phyloP scores from a whole-genome alignment of 305 asterid genomes.

The Plantago coronopus region DNA sequence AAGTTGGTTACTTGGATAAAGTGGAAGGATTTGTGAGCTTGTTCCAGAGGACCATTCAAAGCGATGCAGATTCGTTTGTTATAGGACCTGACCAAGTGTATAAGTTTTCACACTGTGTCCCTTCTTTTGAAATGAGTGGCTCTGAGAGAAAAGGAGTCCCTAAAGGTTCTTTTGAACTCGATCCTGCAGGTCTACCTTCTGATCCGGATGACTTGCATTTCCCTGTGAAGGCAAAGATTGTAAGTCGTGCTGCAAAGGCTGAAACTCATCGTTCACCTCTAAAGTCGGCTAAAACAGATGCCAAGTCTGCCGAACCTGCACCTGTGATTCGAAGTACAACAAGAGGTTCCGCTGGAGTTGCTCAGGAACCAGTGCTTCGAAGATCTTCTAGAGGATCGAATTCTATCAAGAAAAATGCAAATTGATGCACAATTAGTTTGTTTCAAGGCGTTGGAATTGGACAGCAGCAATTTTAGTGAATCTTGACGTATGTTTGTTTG shows the following conservation, averaged over 20 bases:
- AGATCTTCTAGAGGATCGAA: conserved; percentile 41
- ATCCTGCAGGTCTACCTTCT: conserved; percentile 59
- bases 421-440: background rate
- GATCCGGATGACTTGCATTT: conserved; percentile 39
- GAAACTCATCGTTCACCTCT: conserved; percentile 18
- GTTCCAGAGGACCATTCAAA: conserved; percentile 40
- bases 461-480: background rate
- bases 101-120: conserved; percentile 66
- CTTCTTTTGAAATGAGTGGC: conserved; percentile 61
- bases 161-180: conserved; percentile 73
- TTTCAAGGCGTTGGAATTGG: too few relatives aligned
- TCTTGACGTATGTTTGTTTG: background rate
- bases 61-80: conserved; percentile 26
- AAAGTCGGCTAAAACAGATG: conserved; percentile 14
- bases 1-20: conserved; percentile 56
- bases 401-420: conserved; percentile 18
- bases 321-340: conserved; percentile 28
- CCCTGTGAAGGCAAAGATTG: conserved; percentile 33
- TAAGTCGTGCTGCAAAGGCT: conserved; percentile 13
- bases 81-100: conserved; percentile 43
- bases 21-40: conserved; percentile 63
- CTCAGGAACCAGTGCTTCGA: conserved; percentile 18
- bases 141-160: conserved; percentile 66
- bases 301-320: conserved; percentile 20
- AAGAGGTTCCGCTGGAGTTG: conserved; percentile 26